Evolutionary conservation across 768 basidiomycete genomes (phyloP), one percentile per base, ranked within the genome.

Genomic region (Auricularia sp.): DNA sequence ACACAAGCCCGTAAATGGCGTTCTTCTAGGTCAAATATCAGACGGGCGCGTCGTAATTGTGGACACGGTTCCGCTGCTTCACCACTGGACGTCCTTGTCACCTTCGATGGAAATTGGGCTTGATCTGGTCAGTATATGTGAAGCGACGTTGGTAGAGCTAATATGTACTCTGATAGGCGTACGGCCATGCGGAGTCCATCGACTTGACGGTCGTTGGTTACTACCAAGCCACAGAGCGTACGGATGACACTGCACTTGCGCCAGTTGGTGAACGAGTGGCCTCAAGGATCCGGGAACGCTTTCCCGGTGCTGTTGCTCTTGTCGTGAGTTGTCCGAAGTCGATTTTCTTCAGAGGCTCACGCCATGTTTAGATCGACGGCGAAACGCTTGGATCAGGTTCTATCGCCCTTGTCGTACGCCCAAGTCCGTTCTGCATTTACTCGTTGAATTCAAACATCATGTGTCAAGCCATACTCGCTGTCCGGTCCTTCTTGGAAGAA

Each of bases 21-120:
- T 92, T 7, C 77, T 94, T n/a, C 75, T 93, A 1, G 90, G 90
- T 42, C 82, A 77, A 37, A 72, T 76, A 58, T 65, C 70, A 18
- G 63, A 67, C 2, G 36, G 42, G 21, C 14, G 10, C 44, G 81
- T 89, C 54, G 73, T 73, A 63, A 81, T 89, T 61, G 75, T 78
- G 61, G 90, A 93, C 70, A 82, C 85, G 2, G 78, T 94, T 45
- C 92, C 92, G 16, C 78, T 94, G 42, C 81, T 91, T 62, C 91
- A 94, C 71, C 86, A 91, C 71, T 93, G 90, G 90, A 90, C 89
- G 6, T 86, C 82, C 69, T 79, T 94, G 63, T 88, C 86, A 67
- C 88, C 89, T 3, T 89, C 89, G 86, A 91, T 91, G 87, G 90
- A 92, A 72, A 85, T 90, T 66, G 91, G 89, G 33, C 80, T 92